Base-by-base conservation (phyloP, 768 basidiomycete species). In the Lactarius tabidus region DNA sequence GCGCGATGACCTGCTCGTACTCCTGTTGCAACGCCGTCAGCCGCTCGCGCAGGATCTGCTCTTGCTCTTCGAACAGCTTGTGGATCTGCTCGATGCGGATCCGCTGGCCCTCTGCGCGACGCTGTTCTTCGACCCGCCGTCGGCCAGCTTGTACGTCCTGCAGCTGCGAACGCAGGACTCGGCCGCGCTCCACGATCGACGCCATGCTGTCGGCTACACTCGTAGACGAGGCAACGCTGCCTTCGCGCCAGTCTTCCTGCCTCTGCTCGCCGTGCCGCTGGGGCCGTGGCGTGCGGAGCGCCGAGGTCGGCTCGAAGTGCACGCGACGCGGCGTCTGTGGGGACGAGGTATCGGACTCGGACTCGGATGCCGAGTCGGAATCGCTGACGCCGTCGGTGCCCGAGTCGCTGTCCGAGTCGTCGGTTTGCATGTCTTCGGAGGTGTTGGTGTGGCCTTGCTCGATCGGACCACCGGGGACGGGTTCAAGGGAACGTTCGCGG, bases 131-230 rank as follows among this genome's bases (percentile, higher is more conserved):
- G 18, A 26, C n/a, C n/a, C 48, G n/a, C 36, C 1, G 45, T 2
- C 45, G 56, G 2, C 48, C 56, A 18, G 12, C 28, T 23, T 58
- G 45, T 6, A 29, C 26, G 28, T 26, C 36, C 8, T 52, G 17
- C 14, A 52, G 20, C 17, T 33, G 26, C 6, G 36, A 20, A 38
- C 26, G 51, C 39, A 26, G 39, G 26, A 39, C 51, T n/a, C 48
- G n/a, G 6, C 26, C 59, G 57, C 51, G 57, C 38, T 53, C 52
- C 17, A 29, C 39, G 26, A 64, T 15, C 17, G 17, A 20, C 3
- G 63, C 63, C 63, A 64, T 39, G 5, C 57, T 64, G 51, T 64
- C 63, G 1, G 36, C 35, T 9, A 31, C 57, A 20, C 38, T 36
- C 23, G 1, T 1, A 6, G 57, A 41, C 9, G 63, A 35, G 8